A percentile compares a stretch with the other conserved stretches of the same genome.
phyloP scores from a whole-genome alignment of 441 rosid species.

The Omphalea diandra region DNA sequence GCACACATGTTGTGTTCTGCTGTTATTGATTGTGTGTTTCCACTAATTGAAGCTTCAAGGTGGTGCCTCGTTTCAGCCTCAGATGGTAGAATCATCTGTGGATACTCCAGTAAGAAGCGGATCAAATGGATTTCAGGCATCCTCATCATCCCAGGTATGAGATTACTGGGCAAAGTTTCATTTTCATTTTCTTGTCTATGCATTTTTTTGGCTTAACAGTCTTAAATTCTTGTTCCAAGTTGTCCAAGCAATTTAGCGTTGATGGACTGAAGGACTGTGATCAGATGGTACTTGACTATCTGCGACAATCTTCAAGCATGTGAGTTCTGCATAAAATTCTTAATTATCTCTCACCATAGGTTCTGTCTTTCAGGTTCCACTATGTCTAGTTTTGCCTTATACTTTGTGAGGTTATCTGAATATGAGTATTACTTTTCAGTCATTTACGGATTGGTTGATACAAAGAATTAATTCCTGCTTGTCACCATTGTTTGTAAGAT shows the following conservation, averaged over 20 bases:
- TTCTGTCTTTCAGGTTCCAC: neutral
- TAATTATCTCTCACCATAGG: neutral
- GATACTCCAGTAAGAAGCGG: conserved; percentile 35
- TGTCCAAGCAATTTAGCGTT: conserved; percentile 41
- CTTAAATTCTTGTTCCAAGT: conserved; percentile 26
- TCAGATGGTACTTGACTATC: conserved; percentile 72
- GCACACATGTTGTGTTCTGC: neutral
- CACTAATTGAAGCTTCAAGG: conserved; percentile 35
- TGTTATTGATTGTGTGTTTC: conserved; percentile 18
- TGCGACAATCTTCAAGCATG: conserved; percentile 72
- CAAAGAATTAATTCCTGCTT: neutral
- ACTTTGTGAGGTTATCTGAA: neutral
- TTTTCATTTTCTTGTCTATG: neutral
- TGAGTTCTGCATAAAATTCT: conserved; percentile 37
- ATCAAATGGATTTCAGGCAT: conserved; percentile 38
- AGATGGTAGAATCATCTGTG: conserved; percentile 32
- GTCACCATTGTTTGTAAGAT: neutral
- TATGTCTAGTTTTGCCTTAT: neutral
- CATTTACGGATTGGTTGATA: neutral
- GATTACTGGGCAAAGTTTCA: neutral
- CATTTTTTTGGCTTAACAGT: conserved; percentile 9
- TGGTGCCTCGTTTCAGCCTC: conserved; percentile 39
- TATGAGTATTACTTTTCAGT: neutral
- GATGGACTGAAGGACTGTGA: conserved; percentile 73
- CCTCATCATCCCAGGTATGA: conserved; percentile 49